These are phyloP conservation scores for Cerioporus squamosus DNA, from an alignment of 1,284 basidiomycete genomes.

Conservation along the genomic window DNA sequence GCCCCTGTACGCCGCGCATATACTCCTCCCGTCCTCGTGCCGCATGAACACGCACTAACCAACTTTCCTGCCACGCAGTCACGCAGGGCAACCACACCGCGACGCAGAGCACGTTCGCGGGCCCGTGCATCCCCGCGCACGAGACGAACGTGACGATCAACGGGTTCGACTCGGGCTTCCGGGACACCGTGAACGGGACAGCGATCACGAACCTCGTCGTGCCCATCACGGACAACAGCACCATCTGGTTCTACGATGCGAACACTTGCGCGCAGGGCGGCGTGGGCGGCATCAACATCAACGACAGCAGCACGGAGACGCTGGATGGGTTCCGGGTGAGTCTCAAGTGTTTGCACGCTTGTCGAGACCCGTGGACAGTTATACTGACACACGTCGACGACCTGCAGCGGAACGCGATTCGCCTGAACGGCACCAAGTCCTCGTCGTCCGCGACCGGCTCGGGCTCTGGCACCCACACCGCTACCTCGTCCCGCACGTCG, in stretches of 20 bases:
- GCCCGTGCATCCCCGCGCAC: constrained; percentile 54
- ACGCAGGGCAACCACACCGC: constrained; percentile 60
- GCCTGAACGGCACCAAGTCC: too few species aligned
- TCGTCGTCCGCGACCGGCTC: too few species aligned
- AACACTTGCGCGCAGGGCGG: constrained; percentile 59
- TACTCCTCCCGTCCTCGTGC: too few species aligned
- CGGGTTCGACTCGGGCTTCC: constrained; percentile 60
- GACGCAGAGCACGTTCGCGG: constrained; percentile 56
- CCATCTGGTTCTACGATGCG: constrained; percentile 66
- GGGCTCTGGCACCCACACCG: too few species aligned
- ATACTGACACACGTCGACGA: not conserved
- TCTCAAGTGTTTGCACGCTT: not conserved
- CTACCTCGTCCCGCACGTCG: too few species aligned
- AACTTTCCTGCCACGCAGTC: constrained; percentile 39
- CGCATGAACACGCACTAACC: not conserved
- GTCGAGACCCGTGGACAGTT: too few species aligned
- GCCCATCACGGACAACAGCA: constrained; percentile 47
- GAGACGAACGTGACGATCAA: constrained; percentile 52
- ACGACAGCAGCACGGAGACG: constrained; percentile 52
- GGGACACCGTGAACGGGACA: constrained; percentile 51
- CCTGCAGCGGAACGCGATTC: not conserved
- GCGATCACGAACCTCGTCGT: constrained; percentile 49
- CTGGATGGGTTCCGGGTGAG: constrained; percentile 56
- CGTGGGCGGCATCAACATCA: constrained; percentile 63
- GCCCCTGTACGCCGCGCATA: too few species aligned